Evolutionary conservation across 1,284 basidiomycete genomes (phyloP), one percentile per base, ranked within the genome.

Genomic region (Irpex sp.): DNA sequence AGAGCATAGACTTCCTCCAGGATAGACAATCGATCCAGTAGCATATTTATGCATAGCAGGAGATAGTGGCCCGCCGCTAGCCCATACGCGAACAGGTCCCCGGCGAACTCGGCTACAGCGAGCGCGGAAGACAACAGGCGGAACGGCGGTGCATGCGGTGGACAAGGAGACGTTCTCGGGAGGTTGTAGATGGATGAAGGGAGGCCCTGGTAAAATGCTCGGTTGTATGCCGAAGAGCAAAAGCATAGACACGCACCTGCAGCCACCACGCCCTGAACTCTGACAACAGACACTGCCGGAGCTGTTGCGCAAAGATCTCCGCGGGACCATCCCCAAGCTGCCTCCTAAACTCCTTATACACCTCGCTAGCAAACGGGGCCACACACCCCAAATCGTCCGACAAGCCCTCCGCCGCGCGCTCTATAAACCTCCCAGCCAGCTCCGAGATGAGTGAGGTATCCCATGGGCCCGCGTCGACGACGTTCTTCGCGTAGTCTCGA

Each of bases 241-340:
- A n/a, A 31, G 38, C n/a, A 60, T 59, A 15, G 17, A 37, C 40
- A 73, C 76, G 48, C 62, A 79, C 78, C 40, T 70, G 62, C 56
- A 72, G 68, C 78, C 77, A 79, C 61, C 69, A 71, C 1, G 69
- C 70, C 26, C 71, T 69, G 60, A 77, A 77, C 21, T 75, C 72
- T 7, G 69, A 66, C 26, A 76, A 64, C 5, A 74, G 65, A 19
- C 62, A 68, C 31, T 74, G 71, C n/a, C 69, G 66, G 26, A 79
- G 66, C 17, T 73, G 67, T 60, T 70, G 70, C 2, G 67, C 37
- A 62, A 78, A 78, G 36, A 67, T 68, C 37, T 63, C 65, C 7
- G 74, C 71, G 19, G 62, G 60, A 49, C 68, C 65, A 57, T 69
- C 65, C 0, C 70, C 72, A n/a, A 63, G 60, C 2, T 64, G 36